Base-by-base conservation (phyloP, 2,329 filamentous ascomycete species). In the Salinomyces thailandicus region DNA sequence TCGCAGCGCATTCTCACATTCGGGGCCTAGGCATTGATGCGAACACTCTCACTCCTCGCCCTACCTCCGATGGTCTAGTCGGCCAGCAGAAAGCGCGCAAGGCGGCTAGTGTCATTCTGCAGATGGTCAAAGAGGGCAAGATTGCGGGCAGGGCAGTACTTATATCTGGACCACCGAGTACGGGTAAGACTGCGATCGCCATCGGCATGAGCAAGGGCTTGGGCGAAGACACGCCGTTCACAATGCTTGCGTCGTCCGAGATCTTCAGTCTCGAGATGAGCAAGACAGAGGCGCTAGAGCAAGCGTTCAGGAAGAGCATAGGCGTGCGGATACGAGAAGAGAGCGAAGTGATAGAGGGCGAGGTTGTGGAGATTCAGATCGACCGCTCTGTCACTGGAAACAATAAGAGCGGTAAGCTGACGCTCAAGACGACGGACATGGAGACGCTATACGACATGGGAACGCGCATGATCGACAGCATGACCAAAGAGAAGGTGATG, bases 361-460 rank as follows among this genome's bases (percentile, higher is more conserved):
- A 98, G 62, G 91, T 98, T 1, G 89, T 98, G 16, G 89, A 98
- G 65, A 96, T 98, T 43, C 89, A 96, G 64, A 95, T 95, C 40
- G 91, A 98, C 62, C 77, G 91, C 49, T 95, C 87, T 54, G 85
- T 98, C 37, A 96, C 91, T 11, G 91, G 91, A 33, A 74, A 83
- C 49, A 93, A 91, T 55, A 98, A 96, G 71, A 89, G 95, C 71
- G 91, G 91, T 55, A 98, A 98, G 66, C 79, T 98, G 47, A 98
- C 91, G 14, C 94, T 98, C 68, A 98, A 98, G 68, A 98, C 91
- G 8, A 96, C 89, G 40, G 91, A 98, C 62, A 98, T 98, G 91
- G 91, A 98, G 65, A 94, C 91, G 9, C 84, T 98, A 48, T 98
- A 96, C 67, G 91, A 98, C 56, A 95, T 98, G 87, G 91, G 91